Base-by-base conservation (phyloP, 148 eudicot genomes). In the Hydrangea macrophylla region DNA sequence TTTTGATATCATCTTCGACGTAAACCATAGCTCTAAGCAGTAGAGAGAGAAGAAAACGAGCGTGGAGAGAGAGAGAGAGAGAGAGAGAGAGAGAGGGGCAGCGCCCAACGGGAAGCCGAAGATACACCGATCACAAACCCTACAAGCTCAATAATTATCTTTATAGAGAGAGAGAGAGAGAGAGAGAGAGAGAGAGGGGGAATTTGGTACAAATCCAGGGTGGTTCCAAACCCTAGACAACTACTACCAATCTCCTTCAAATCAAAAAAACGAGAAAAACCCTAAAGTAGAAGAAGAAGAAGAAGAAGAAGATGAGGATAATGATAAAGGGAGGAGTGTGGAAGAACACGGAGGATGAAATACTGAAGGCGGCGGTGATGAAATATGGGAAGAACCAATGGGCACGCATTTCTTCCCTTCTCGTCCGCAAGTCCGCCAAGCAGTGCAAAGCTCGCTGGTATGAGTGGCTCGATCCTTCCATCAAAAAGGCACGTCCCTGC, bases 251-350 rank as follows among this genome's bases (percentile, higher is more conserved):
- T 26, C 30, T 27, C 26, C 37, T 33, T 25, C 33, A 36, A 27
- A 66, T n/a, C n/a, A n/a, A n/a, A n/a, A n/a, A n/a, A n/a, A n/a
- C n/a, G n/a, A n/a, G n/a, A n/a, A n/a, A n/a, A n/a, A 40, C 35
- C 36, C 37, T 39, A 30, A 12, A 45, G 40, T 26, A 9, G 35
- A 10, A 24, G 55, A 28, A 45, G 55, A 9, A 33, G 20, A 0
- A 17, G 58, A 39, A 12, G 69, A 62, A 39, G 33, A 90, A 83
- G 69, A 94, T 94, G 99, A 94, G 96, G 99, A 94, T 94, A 61
- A 94, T 88, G 99, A 90, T 94, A 44, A 94, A 94, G 79, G 99
- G 99, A 6, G 97, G 99, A 51, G 99, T 94, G 61, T 94, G 99
- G 99, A 94, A 94, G 75, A 94, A 94, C 88, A 91, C 96, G 35